Conservation (phyloP, 352 stramenopile genomes). For the Phytophthora hybrid region DNA sequence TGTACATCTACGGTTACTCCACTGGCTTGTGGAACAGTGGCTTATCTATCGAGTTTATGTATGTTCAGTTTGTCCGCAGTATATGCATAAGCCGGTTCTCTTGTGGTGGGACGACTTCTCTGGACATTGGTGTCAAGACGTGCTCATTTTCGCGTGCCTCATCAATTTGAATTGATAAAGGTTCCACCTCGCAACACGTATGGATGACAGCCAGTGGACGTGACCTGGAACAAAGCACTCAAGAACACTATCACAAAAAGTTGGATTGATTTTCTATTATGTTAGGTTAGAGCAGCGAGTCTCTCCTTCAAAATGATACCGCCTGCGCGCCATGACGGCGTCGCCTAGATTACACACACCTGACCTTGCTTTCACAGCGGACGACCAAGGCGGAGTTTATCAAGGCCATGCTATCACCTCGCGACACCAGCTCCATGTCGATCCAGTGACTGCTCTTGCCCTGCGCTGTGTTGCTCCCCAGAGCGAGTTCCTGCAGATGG, state of each 20-base stretch:
- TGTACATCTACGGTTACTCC: conserved; percentile 39
- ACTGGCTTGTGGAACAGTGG: conserved; percentile 44
- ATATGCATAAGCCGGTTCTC: not conserved
- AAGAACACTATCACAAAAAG: not conserved
- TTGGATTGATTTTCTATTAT: not conserved
- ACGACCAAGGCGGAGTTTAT: not conserved
- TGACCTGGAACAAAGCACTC: not conserved
- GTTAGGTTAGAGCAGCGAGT: not conserved
- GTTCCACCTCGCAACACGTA: not conserved
- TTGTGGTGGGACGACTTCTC: not conserved
- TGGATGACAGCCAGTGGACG: not conserved
- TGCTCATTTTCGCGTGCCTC: not conserved
- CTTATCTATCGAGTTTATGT: conserved; percentile 7
- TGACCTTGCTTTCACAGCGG: not conserved
- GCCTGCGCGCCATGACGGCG: not conserved
- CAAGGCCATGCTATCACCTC: not conserved
- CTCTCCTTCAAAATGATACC: not conserved
- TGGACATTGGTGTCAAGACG: not conserved
- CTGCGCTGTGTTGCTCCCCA: not conserved
- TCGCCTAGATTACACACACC: not conserved
- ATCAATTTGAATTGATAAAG: not conserved
- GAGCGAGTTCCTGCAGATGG: not conserved
- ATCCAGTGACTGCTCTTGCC: not conserved
- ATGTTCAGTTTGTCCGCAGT: not conserved
- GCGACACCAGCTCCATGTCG: not conserved